These are phyloP conservation scores for Skeletonema potamos DNA, from an alignment of 108 stramenopile genomes.

Conservation along the genomic window DNA sequence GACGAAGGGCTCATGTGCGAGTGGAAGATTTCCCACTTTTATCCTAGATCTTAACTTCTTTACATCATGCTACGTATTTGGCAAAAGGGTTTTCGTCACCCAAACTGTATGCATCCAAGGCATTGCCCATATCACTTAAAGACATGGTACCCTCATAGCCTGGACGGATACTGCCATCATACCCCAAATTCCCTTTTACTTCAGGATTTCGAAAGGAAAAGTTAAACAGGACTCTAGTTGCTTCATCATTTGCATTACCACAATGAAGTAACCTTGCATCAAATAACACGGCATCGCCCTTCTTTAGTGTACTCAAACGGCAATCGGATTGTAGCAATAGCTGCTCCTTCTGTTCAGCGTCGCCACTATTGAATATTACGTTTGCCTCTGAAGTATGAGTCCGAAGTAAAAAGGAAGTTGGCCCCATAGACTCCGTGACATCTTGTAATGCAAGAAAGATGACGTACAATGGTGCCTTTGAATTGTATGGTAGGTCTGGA, in stretches of 20 bases:
- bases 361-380: constrained; percentile 20
- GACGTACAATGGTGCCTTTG: constrained; percentile 53
- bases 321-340: constrained; percentile 15
- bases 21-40: too few species aligned
- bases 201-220: constrained; percentile 60
- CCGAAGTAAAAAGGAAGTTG: constrained; percentile 51
- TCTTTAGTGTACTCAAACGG: constrained; percentile 26
- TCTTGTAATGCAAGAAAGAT: constrained; percentile 63
- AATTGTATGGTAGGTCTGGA: constrained; percentile 53
- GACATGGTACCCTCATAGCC: constrained; percentile 46
- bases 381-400: constrained; percentile 34
- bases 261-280: constrained; percentile 57
- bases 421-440: constrained; percentile 61
- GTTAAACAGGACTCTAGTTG: constrained; percentile 52
- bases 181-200: constrained; percentile 45
- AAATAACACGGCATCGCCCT: constrained; percentile 58
- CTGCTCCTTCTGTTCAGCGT: constrained; percentile 22
- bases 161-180: constrained; percentile 53
- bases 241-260: constrained; percentile 51
- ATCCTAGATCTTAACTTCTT: too few species aligned
- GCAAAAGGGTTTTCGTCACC: constrained; percentile 39
- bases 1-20: too few species aligned
- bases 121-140: constrained; percentile 41
- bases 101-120: constrained; percentile 25
- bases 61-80: constrained; percentile 16